Evolutionary conservation across 192 early-diverging fungal genomes (phyloP).

Genomic region (Funneliformis geosporum): DNA sequence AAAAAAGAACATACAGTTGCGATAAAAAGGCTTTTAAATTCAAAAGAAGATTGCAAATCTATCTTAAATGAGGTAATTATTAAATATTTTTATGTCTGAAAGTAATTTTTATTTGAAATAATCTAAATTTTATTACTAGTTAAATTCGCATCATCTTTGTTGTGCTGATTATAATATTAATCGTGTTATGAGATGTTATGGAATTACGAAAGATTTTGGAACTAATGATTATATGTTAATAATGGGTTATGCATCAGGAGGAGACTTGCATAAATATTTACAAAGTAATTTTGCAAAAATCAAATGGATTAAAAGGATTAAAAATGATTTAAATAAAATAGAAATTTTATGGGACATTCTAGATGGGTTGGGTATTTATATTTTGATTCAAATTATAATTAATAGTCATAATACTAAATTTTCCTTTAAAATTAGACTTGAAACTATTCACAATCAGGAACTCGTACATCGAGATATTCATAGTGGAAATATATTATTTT

Average conservation of each 20-base stretch:
- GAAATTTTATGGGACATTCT: not conserved
- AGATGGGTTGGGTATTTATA: not conserved
- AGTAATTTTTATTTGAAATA: not conserved
- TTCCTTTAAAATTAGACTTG: not conserved
- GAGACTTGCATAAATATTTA: slow-evolving; percentile 11
- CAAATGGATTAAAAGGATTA: not conserved
- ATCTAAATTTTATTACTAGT: not conserved
- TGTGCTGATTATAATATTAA: not conserved
- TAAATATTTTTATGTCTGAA: not conserved
- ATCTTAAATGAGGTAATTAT: not conserved
- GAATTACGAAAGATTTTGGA: not conserved
- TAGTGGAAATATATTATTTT: slow-evolving; percentile 3
- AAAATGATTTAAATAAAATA: too few species aligned
- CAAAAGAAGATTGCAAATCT: not conserved
- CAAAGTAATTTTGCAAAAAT: not conserved
- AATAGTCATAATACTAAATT: too few species aligned
- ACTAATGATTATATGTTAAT: not conserved
- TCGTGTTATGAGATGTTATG: not conserved
- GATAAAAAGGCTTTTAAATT: not conserved
- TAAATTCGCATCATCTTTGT: not conserved
- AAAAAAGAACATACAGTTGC: not conserved
- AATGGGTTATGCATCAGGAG: slow-evolving; percentile 10
- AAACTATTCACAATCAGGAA: not conserved
- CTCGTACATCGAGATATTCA: slow-evolving; percentile 20
- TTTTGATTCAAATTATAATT: too few species aligned